phyloP scores from a whole-genome alignment of 2,329 filamentous ascomycete genomes.

The Penicillium griseofulvum region DNA sequence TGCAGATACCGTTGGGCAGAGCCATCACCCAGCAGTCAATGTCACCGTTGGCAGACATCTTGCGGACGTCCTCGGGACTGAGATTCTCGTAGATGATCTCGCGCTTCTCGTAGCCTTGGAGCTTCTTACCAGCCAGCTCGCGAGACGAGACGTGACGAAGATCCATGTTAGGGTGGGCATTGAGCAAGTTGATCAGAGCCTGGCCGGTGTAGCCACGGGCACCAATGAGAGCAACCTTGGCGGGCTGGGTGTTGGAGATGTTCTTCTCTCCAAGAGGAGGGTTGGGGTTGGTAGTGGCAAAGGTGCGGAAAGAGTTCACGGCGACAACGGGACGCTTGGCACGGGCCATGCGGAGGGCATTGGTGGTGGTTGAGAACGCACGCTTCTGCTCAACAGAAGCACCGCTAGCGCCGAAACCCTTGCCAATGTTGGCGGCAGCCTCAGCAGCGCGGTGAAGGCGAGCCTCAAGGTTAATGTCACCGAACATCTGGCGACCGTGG shows the following conservation, averaged over 20 bases:
- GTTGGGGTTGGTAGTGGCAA: conserved; percentile 68
- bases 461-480: conserved; percentile 84
- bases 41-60: conserved; percentile 78
- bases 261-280: conserved; percentile 87
- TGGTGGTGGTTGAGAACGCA: conserved; percentile 62
- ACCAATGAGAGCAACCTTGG: conserved; percentile 82
- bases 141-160: conserved; percentile 89
- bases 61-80: conserved; percentile 77
- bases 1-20: conserved; percentile 90
- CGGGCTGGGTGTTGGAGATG: conserved; percentile 73
- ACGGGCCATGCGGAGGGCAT: conserved; percentile 39
- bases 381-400: conserved; percentile 60
- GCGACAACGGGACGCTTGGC: conserved; percentile 29
- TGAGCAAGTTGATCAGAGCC: conserved; percentile 81
- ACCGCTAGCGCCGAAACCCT: conserved; percentile 45
- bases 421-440: conserved; percentile 59
- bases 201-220: conserved; percentile 93
- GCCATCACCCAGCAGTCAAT: conserved; percentile 98
- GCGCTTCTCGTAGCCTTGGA: conserved; percentile 86
- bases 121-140: conserved; percentile 80
- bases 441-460: conserved; percentile 75
- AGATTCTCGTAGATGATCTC: conserved; percentile 92
- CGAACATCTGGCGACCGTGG: conserved; percentile 81
- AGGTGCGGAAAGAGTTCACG: conserved; percentile 38
- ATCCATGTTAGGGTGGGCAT: conserved; percentile 85